These are phyloP conservation scores for Mycena galopus DNA, from an alignment of 768 basidiomycete species.

Conservation along the genomic window DNA sequence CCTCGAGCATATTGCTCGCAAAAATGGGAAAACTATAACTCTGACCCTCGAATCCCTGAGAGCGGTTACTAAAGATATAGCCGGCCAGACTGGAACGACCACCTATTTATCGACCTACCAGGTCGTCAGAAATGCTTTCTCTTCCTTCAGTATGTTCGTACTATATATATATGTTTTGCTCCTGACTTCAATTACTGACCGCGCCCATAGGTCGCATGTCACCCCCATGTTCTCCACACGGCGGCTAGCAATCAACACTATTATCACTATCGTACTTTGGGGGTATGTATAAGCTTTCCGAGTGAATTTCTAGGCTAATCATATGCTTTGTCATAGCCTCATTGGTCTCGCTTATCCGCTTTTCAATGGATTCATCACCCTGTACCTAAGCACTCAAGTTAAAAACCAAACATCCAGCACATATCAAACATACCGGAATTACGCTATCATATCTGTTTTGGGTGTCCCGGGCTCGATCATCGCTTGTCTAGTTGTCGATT, in stretches of 20 bases:
- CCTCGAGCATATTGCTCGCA: slow-evolving; percentile 61
- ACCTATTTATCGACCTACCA: slow-evolving; percentile 38
- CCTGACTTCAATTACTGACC: neutral
- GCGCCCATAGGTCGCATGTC: slow-evolving; percentile 57
- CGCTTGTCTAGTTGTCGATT: slow-evolving; percentile 60
- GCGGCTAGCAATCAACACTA: slow-evolving; percentile 59
- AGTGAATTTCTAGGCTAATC: slow-evolving; percentile 5
- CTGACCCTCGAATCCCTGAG: slow-evolving; percentile 61
- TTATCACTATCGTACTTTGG: slow-evolving; percentile 65
- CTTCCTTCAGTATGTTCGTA: slow-evolving; percentile 49
- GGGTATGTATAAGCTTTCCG: slow-evolving; percentile 48
- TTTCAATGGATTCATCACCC: slow-evolving; percentile 64
- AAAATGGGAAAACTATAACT: slow-evolving; percentile 59
- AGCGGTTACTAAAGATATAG: slow-evolving; percentile 42
- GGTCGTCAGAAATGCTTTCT: slow-evolving; percentile 50
- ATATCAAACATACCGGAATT: slow-evolving; percentile 59
- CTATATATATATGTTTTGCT: slow-evolving; percentile 38
- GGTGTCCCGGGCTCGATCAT: slow-evolving; percentile 63
- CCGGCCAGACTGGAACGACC: slow-evolving; percentile 35
- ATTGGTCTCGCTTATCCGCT: slow-evolving; percentile 68
- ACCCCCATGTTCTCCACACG: slow-evolving; percentile 61
- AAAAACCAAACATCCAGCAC: slow-evolving; percentile 40
- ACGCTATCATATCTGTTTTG: slow-evolving; percentile 61
- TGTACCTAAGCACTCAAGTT: slow-evolving; percentile 57
- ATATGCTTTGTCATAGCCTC: slow-evolving; percentile 44